Evolutionary conservation across 352 stramenopile species (phyloP).

Genomic region (Bremia lactucae): DNA sequence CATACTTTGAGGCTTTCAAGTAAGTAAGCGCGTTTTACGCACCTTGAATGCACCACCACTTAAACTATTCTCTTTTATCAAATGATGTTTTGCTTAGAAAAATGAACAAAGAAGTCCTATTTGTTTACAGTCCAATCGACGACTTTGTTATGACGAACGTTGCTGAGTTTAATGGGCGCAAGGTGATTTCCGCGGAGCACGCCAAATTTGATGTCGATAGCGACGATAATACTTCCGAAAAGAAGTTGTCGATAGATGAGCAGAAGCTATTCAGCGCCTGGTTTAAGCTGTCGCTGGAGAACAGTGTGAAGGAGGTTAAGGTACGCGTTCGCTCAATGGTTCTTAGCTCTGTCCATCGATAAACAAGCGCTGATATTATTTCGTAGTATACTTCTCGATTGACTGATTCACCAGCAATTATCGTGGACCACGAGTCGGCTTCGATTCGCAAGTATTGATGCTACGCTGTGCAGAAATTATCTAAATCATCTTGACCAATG

Average conservation of each 20-base stretch:
- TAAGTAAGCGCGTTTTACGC: constrained; percentile 24
- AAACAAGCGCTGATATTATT: background rate
- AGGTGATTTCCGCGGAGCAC: constrained; percentile 94
- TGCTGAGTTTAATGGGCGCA: constrained; percentile 91
- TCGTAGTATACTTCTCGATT: constrained; percentile 83
- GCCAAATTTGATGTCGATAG: constrained; percentile 89
- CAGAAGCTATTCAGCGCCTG: constrained; percentile 86
- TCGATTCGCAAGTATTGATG: constrained; percentile 86
- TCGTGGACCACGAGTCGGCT: constrained; percentile 97
- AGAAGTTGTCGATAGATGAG: constrained; percentile 81
- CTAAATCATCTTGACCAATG: background rate
- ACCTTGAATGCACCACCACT: too few species aligned
- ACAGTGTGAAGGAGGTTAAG: constrained; percentile 85
- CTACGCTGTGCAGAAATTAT: background rate
- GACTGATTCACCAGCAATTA: constrained; percentile 95
- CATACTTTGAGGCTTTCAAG: constrained; percentile 99
- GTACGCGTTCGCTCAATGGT: constrained; percentile 9
- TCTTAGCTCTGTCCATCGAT: background rate
- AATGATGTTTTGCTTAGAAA: constrained; percentile 32
- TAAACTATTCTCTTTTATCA: constrained; percentile 2
- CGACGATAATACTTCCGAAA: constrained; percentile 27
- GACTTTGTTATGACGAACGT: constrained; percentile 99
- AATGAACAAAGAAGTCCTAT: constrained; percentile 93
- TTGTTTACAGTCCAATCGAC: constrained; percentile 98
- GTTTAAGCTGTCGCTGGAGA: constrained; percentile 87